Evolutionary conservation across 75 land plant genomes (phyloP), one percentile per base, ranked within the genome.

Genomic region (Picea sitchensis): DNA sequence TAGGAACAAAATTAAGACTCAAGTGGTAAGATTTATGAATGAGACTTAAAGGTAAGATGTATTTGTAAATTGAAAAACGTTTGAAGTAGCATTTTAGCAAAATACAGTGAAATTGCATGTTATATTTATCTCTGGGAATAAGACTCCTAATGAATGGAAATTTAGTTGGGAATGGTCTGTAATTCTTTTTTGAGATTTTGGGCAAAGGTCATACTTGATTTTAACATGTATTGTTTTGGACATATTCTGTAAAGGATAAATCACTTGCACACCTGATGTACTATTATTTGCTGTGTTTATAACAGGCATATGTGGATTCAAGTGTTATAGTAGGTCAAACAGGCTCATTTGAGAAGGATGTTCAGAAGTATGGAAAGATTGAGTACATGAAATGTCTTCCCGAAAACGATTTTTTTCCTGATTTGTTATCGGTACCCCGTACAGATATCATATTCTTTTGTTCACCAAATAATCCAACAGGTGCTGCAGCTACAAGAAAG

Each of bases 391-490:
- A 81, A 74, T 86, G 88, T 73, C 26, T 72, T 14, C 88, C 88
- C 1, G 88, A 86, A 57, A 86, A 86, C n/a, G 76, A 85, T 31
- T 86, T 86, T 64, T 86, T 86, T 30, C 88, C 88, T 30, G 88
- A 86, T 58, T 81, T 86, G 71, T 77, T 87, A 54, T 31, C 67
- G 4, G 59, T 80, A 20, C 80, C 87, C n/a, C 82, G 80, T 5
- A 81, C 83, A 58, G 88, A 86, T 78, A 81, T 86, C 51, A 86
- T 86, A 47, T 86, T 85, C 76, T 86, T 86, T 79, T 86, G 88
- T 69, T 86, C 88, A 5, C 88, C 88, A 31, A 86, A 86, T 83
- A 86, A 86, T 76, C 88, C 88, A 34, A 86, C 88, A 61, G 88
- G 88, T 32, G 58, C 88, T 32, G 76, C 87, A 14, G 88, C 88